Evolutionary conservation across 495 filamentous ascomycete species (phyloP).

Genomic region (Aspergillus nanangensis): DNA sequence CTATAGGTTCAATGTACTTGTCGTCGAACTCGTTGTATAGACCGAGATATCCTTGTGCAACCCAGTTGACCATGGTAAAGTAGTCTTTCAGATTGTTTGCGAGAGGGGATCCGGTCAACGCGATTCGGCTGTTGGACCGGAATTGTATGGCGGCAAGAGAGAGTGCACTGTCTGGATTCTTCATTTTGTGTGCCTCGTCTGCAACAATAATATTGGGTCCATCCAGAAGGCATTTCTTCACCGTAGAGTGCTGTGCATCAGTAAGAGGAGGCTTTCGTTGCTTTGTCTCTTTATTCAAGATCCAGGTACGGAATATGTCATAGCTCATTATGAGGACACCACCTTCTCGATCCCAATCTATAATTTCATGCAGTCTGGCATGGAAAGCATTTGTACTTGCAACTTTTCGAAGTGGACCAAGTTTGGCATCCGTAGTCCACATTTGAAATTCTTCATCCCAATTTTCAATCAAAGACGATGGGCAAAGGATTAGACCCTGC

Average conservation of each 20-base stretch:
- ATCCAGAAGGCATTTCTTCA: slow-evolving; percentile 48
- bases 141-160: slow-evolving; percentile 51
- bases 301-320: slow-evolving; percentile 52
- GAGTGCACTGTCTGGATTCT: slow-evolving; percentile 54
- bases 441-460: slow-evolving; percentile 73
- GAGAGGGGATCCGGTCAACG: slow-evolving; percentile 82
- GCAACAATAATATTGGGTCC: slow-evolving; percentile 73
- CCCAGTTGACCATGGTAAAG: slow-evolving; percentile 83
- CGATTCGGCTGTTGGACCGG: slow-evolving; percentile 68
- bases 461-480: slow-evolving; percentile 70
- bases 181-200: slow-evolving; percentile 83
- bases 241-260: slow-evolving; percentile 27
- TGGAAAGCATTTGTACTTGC: slow-evolving; percentile 17
- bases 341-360: slow-evolving; percentile 57
- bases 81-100: slow-evolving; percentile 82
- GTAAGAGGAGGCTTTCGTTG: slow-evolving; percentile 17
- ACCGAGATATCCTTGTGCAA: slow-evolving; percentile 74
- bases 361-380: slow-evolving; percentile 41
- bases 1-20: slow-evolving; percentile 69
- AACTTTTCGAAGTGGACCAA: slow-evolving; percentile 53
- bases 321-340: slow-evolving; percentile 77
- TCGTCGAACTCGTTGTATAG: slow-evolving; percentile 57
- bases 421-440: slow-evolving; percentile 54
- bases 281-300: slow-evolving; percentile 30
- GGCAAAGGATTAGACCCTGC: slow-evolving; percentile 70